Evolutionary conservation across 2,329 filamentous ascomycete species (phyloP), one percentile per base, ranked within the genome.

Genomic region (Apiospora saccharicola): DNA sequence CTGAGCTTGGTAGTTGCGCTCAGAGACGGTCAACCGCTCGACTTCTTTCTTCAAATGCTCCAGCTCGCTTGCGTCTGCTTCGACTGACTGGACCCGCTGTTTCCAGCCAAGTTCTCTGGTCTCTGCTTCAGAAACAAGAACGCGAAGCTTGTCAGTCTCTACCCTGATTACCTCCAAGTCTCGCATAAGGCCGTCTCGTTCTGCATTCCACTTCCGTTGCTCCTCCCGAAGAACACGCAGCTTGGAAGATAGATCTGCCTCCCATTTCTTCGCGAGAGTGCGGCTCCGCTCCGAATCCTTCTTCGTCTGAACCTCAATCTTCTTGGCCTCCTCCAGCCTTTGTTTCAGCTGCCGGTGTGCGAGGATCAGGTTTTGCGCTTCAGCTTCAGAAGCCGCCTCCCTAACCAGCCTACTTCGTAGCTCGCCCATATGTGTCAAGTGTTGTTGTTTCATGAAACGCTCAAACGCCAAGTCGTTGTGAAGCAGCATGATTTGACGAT

Each of bases 391-490:
- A 1, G 93, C 92, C 10, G 93, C 93, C 80, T 95, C 92, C 75
- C 90, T 90, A 75, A 96, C 90, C 72, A 94, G 91, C 74, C 91
- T 91, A 19, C 93, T 88, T 76, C 93, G 91, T 57, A 96, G 83
- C 77, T 94, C 92, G 0, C 93, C 93, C 78, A 96, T 95, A 73
- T 96, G 93, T 1, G 91, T 89, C 75, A 95, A 89, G 80, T 96
- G 94, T 78, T 96, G 94, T 75, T 94, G 90, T 79, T 95, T 96
- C 77, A 96, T 87, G 81, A 94, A 96, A 37, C 93, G 88, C 80
- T 96, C 94, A 78, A 96, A 96, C 75, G 93, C 93, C 61, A 96
- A 85, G 76, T 96, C 93, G 74, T 95, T 96, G 64, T 92, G 90
- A 14, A 96, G 82, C 2, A 95, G 83, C 70, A 94, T 88, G n/a